phyloP scores from a whole-genome alignment of 192 early-diverging fungal species.

The Coemansia sp. region DNA sequence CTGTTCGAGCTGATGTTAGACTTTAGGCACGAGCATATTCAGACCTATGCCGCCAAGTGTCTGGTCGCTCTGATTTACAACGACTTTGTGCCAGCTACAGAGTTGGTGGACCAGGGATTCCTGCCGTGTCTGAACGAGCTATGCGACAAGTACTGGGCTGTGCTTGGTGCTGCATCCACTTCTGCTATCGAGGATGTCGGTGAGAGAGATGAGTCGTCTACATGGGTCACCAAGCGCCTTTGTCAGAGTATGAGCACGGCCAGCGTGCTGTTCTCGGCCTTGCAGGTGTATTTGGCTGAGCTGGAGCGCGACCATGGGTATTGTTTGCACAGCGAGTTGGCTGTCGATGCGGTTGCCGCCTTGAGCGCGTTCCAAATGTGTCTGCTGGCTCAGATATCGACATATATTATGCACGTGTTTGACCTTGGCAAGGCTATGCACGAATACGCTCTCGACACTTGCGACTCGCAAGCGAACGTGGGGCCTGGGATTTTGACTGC shows the following conservation, averaged over 20 bases:
- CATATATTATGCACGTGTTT: constrained; percentile 19
- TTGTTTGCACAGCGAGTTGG: not conserved
- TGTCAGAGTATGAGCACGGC: not conserved
- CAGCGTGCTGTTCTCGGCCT: constrained; percentile 17
- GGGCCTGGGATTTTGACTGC: not conserved
- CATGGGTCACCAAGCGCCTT: not conserved
- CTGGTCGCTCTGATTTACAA: constrained; percentile 26
- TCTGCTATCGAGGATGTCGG: not conserved
- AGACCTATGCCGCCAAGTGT: constrained; percentile 33
- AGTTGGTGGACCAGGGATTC: constrained; percentile 3
- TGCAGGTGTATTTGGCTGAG: constrained; percentile 22
- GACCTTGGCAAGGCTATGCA: constrained; percentile 7
- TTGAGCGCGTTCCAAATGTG: constrained; percentile 19
- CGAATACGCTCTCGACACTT: not conserved
- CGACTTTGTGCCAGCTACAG: not conserved
- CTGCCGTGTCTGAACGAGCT: constrained; percentile 16
- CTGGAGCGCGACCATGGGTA: constrained; percentile 11
- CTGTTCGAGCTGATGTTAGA: constrained; percentile 19
- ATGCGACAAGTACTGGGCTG: not conserved
- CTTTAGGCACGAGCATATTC: constrained; percentile 12
- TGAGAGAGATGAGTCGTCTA: not conserved
- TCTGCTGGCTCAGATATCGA: constrained; percentile 21
- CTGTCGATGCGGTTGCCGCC: constrained; percentile 1
- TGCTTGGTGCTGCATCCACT: not conserved
- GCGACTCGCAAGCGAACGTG: not conserved